These are phyloP conservation scores for Penicillium pancosmium DNA, from an alignment of 495 filamentous ascomycete species.

Conservation along the genomic window DNA sequence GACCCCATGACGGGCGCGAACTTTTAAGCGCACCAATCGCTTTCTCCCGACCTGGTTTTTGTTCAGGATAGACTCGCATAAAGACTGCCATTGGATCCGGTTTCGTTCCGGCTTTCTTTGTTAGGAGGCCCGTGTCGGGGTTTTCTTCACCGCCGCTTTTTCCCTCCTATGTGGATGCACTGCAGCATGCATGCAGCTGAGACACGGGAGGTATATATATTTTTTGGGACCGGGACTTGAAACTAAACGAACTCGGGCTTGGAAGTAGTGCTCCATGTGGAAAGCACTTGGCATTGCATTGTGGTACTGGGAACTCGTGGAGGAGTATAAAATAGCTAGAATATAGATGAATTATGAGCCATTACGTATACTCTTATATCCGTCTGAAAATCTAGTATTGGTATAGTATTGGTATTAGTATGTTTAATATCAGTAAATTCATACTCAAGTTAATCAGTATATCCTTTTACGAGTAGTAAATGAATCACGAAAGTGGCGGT, in stretches of 20 bases:
- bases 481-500: too few relatives aligned
- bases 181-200: constrained; percentile 16
- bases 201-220: constrained; percentile 1
- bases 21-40: constrained; percentile 5
- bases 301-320: neutral
- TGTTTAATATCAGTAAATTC: neutral
- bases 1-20: constrained; percentile 6
- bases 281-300: neutral
- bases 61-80: neutral
- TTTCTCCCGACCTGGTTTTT: neutral
- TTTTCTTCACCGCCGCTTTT: constrained; percentile 26
- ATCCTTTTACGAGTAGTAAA: too few relatives aligned
- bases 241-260: neutral
- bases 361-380: neutral
- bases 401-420: neutral
- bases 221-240: neutral
- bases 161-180: neutral
- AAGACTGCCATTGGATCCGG: neutral
- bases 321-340: constrained; percentile 8
- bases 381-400: neutral
- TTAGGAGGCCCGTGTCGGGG: constrained; percentile 2
- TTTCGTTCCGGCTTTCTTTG: neutral
- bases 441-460: neutral
- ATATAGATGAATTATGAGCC: constrained; percentile 30
- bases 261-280: neutral